Base-by-base conservation (phyloP, 495 filamentous ascomycete genomes). In the Hypoxylon crocopeplum region DNA sequence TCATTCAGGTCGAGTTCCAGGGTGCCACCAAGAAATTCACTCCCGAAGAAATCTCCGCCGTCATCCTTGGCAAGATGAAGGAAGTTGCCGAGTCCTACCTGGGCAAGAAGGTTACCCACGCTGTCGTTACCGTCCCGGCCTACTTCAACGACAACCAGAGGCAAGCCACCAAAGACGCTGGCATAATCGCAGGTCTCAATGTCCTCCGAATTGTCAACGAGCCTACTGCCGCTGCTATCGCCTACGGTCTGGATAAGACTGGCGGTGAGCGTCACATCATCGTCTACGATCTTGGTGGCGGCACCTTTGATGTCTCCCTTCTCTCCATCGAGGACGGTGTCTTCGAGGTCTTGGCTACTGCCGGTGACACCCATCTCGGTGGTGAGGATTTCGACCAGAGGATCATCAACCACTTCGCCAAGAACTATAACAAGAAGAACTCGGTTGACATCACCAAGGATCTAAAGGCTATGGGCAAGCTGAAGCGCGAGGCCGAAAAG, bases 71-170 rank as follows among this genome's bases (percentile, higher is more conserved):
- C 59, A 93, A 98, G 76, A 97, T 98, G 93, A 97, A 96, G 85
- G 92, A 96, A 71, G 89, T 96, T 72, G 93, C 93, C 58, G 93
- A 97, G 80, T 80, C 82, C 72, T 96, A 95, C 80, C 82, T 97
- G 33, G 91, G 90, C 73, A 94, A 95, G 84, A 91, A 91, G 77
- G 93, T 98, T 49, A 91, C 89, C 74, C 92, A 97, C 84, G 93
- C 93, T 62, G 93, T 98, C 69, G 91, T 98, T 60, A 98, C 93
- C 55, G 93, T 98, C 41, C 93, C 93, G 50, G 93, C 93, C 76
- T 98, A 98, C 81, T 98, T 98, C 90, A 98, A 97, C 82, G 93
- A 98, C 80, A 93, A 93, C 79, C 93, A 98, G 78, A 83, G 93
- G 73, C 93, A 97, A 80, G 92, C 93, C 56, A 98, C 93, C 76